These are phyloP conservation scores for Phaeosphaeriaceae sp. DNA, from an alignment of 2,329 filamentous ascomycete genomes.

Conservation along the genomic window DNA sequence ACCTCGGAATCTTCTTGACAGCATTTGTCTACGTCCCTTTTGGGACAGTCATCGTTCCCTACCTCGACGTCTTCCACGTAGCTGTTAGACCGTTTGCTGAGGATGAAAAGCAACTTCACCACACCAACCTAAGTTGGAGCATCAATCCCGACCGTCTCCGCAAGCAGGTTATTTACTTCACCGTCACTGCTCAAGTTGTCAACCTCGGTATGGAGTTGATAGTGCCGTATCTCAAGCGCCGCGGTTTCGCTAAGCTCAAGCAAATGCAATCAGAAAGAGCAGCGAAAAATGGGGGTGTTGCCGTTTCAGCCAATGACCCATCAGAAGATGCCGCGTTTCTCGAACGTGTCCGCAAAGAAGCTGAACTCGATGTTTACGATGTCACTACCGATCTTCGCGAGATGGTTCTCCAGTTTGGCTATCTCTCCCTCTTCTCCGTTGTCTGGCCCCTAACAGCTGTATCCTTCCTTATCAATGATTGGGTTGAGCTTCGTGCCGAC, in stretches of 20 bases:
- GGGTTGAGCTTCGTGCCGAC: slow-evolving; percentile 91
- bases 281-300: slow-evolving; percentile 61
- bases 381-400: slow-evolving; percentile 90
- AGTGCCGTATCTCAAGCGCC: slow-evolving; percentile 83
- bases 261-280: slow-evolving; percentile 68
- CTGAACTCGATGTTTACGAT: slow-evolving; percentile 82
- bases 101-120: slow-evolving; percentile 71
- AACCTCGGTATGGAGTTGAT: slow-evolving; percentile 85
- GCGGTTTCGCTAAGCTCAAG: slow-evolving; percentile 78
- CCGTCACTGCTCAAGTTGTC: slow-evolving; percentile 90
- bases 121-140: slow-evolving; percentile 67
- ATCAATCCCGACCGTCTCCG: slow-evolving; percentile 84
- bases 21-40: slow-evolving; percentile 96
- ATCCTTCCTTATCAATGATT: slow-evolving; percentile 93
- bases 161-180: slow-evolving; percentile 94
- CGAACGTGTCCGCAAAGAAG: slow-evolving; percentile 79
- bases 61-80: slow-evolving; percentile 80
- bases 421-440: slow-evolving; percentile 87
- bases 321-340: slow-evolving; percentile 83
- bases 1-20: slow-evolving; percentile 83
- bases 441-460: slow-evolving; percentile 93
- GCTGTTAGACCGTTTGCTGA: slow-evolving; percentile 78
- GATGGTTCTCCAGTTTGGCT: slow-evolving; percentile 68
- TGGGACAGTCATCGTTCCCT: slow-evolving; percentile 79
- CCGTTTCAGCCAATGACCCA: slow-evolving; percentile 64